phyloP scores from a whole-genome alignment of 495 filamentous ascomycete species.

The Tuber indicum region DNA sequence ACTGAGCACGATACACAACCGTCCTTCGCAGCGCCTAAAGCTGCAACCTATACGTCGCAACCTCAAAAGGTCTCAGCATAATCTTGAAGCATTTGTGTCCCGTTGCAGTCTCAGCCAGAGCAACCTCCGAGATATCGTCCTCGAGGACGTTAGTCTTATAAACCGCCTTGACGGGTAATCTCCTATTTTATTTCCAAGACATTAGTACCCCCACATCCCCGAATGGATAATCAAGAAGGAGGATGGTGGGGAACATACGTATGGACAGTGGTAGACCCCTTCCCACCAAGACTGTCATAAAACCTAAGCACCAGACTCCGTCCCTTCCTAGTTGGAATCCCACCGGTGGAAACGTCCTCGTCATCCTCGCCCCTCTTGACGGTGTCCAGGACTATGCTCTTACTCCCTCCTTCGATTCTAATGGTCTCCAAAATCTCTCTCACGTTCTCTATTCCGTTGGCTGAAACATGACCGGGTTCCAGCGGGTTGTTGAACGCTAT shows the following conservation, averaged over 20 bases:
- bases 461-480: constrained; percentile 37
- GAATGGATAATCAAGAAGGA: not conserved
- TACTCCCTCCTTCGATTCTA: constrained; percentile 42
- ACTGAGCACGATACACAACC: not conserved
- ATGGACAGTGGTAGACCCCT: constrained; percentile 58
- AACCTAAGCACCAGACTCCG: constrained; percentile 73
- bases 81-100: constrained; percentile 54
- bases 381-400: constrained; percentile 45
- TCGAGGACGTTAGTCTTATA: constrained; percentile 75
- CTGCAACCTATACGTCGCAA: constrained; percentile 74
- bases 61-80: constrained; percentile 77
- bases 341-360: constrained; percentile 70
- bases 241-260: constrained; percentile 41
- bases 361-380: constrained; percentile 83
- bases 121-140: constrained; percentile 57
- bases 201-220: constrained; percentile 9
- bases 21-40: constrained; percentile 44
- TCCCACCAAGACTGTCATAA: constrained; percentile 88
- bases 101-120: constrained; percentile 45
- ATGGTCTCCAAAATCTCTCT: constrained; percentile 42
- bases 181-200: constrained; percentile 11
- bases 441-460: constrained; percentile 5
- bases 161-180: constrained; percentile 63
- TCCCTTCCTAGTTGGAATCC: constrained; percentile 62
- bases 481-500: constrained; percentile 87